Evolutionary conservation across 306 rosid genomes (phyloP).

Genomic region (Fagus sylvatica): DNA sequence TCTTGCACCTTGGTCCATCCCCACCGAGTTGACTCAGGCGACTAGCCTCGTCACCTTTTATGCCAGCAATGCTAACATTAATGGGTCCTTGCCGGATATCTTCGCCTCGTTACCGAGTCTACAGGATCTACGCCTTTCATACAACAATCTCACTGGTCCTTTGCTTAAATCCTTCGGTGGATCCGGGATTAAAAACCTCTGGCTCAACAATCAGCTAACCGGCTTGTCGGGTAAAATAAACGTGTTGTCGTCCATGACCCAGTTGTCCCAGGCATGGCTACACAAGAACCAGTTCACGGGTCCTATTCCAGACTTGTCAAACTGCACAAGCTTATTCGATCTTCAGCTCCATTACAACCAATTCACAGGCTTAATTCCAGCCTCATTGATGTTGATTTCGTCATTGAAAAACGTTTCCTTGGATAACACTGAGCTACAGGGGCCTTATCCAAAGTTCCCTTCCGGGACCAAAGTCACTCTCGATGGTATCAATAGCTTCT

Average conservation of each 20-base stretch:
- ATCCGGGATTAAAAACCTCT: conserved; percentile 48
- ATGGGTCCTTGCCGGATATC: conserved; percentile 55
- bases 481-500: no score
- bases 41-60: conserved; percentile 35
- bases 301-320: conserved; percentile 60
- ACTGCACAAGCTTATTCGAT: conserved; percentile 43
- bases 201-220: conserved; percentile 70
- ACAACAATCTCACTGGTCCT: conserved; percentile 66
- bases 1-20: conserved; percentile 51
- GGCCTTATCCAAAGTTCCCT: no score
- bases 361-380: conserved; percentile 65
- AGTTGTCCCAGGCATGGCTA: conserved; percentile 70
- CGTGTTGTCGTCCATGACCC: conserved; percentile 55
- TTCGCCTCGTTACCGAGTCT: conserved; percentile 47
- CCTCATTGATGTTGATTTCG: conserved; percentile 35
- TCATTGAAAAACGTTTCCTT: conserved; percentile 48
- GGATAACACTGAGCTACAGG: conserved; percentile 33
- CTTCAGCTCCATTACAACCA: conserved; percentile 73
- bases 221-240: conserved; percentile 61
- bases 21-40: conserved; percentile 46
- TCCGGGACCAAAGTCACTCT: no score
- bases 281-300: conserved; percentile 67
- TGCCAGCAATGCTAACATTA: conserved; percentile 36
- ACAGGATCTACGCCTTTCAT: conserved; percentile 55
- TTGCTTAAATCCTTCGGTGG: conserved; percentile 51